Base-by-base conservation (phyloP, 2,329 filamentous ascomycete species). In the Trichoderma sp. region DNA sequence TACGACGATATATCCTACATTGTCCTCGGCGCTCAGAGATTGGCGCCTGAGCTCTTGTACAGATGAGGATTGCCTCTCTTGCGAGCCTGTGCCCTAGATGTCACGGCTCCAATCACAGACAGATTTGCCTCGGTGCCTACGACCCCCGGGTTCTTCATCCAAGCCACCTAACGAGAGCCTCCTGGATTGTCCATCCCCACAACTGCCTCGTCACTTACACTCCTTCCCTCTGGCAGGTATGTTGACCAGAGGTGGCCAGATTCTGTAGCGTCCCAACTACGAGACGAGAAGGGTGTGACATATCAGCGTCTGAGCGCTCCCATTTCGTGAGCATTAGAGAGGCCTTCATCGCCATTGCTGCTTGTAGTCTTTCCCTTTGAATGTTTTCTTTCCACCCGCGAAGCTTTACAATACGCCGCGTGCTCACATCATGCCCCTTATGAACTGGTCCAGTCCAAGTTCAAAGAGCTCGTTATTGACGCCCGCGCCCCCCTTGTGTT, bases 371-470 rank as follows among this genome's bases (percentile, higher is more conserved):
- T 22, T 22, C 10, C 15, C 17, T 5, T 48, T 57, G 4, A 6
- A 25, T 57, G 15, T 35, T 54, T n/a, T 34, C 19, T 22, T 48
- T 53, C 15, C 27, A 12, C 13, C 54, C 19, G 52, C 19, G 19
- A 42, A 35, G 19, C 25, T 3, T 27, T 13, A 34, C 8, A 56
- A 35, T 35, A 19, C 25, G 12, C 35, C n/a, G 34, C 6, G 8
- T 17, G 35, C 57, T 86, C 80, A 88, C 80, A 88, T 84, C 69
- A 90, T 78, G 0, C 88, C 86, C 70, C 89, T 85, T 61, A 95
- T 86, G 74, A 95, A 95, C 71, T 92, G 89, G 72, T 95, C 92
- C 67, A 96, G 78, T 0, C 88, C 89, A 70, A 91, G 80, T 77
- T 91, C 89, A 72, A 91, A 91, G 71, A 91, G 80, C 78, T 91